These are phyloP conservation scores for Boletus edulis DNA, from an alignment of 768 basidiomycete species.

Conservation along the genomic window DNA sequence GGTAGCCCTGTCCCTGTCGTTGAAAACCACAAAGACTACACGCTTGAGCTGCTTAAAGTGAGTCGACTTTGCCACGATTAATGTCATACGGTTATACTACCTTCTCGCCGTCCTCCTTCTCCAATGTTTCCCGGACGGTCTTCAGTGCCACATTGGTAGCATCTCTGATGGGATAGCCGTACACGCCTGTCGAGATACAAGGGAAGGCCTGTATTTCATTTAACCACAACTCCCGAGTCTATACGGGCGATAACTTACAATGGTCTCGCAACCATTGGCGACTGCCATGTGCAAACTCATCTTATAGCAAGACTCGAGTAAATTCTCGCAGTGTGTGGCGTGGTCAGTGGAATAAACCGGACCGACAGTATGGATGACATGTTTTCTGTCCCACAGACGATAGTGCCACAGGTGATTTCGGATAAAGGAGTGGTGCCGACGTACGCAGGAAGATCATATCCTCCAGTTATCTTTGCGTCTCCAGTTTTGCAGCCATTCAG, in stretches of 20 bases:
- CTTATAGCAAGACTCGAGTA: conserved; percentile 68
- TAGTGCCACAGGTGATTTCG: neutral
- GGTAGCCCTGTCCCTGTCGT: conserved; percentile 55
- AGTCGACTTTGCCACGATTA: neutral
- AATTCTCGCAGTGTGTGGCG: conserved; percentile 43
- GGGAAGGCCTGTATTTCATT: conserved; percentile 62
- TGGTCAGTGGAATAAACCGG: conserved; percentile 51
- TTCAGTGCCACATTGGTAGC: conserved; percentile 71
- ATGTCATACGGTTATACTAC: conserved; percentile 22
- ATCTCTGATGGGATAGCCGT: conserved; percentile 71
- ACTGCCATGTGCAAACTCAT: conserved; percentile 61
- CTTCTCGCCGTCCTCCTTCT: conserved; percentile 47
- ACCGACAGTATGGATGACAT: conserved; percentile 82
- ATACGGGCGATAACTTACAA: conserved; percentile 40
- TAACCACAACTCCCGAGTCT: neutral
- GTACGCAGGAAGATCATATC: conserved; percentile 74
- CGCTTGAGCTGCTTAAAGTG: conserved; percentile 51
- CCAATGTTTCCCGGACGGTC: conserved; percentile 54
- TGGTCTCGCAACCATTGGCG: conserved; percentile 56
- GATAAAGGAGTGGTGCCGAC: conserved; percentile 26
- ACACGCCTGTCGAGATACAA: conserved; percentile 76
- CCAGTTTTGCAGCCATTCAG: conserved; percentile 71
- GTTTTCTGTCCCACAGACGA: conserved; percentile 41
- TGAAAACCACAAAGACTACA: conserved; percentile 73
- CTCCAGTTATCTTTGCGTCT: conserved; percentile 75